Conservation (phyloP, 2,329 filamentous ascomycete species). For the Penicillium sumatraense region DNA sequence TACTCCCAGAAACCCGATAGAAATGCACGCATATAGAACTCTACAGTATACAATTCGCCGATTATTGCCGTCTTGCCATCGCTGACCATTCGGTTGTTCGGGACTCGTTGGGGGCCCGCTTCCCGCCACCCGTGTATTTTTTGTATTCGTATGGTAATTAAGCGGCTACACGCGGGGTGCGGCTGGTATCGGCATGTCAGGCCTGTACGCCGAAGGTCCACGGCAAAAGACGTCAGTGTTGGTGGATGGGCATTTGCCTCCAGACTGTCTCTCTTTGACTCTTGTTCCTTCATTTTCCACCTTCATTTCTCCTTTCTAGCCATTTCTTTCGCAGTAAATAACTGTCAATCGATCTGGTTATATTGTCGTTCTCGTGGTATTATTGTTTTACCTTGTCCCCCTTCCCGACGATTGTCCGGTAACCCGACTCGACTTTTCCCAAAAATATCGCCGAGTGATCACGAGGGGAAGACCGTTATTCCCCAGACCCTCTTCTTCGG, state of each 20-base stretch:
- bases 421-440: slow-evolving; percentile 31
- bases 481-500: slow-evolving; percentile 23
- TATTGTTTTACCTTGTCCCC: background rate
- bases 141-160: slow-evolving; percentile 24
- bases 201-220: slow-evolving; percentile 21
- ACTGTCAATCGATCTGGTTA: background rate
- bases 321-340: no score
- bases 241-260: background rate
- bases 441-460: slow-evolving; percentile 31
- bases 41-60: background rate
- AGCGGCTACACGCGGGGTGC: slow-evolving; percentile 20
- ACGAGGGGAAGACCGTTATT: slow-evolving; percentile 25
- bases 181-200: slow-evolving; percentile 41
- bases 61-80: background rate
- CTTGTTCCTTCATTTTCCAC: background rate
- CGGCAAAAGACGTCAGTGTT: slow-evolving; percentile 25
- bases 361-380: background rate
- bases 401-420: slow-evolving; percentile 29
- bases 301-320: slow-evolving; percentile 5
- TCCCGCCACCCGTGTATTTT: slow-evolving; percentile 8
- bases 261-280: slow-evolving; percentile 7
- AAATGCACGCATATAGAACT: slow-evolving; percentile 3
- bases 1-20: slow-evolving; percentile 3
- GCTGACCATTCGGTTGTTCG: slow-evolving; percentile 29
- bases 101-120: slow-evolving; percentile 18